phyloP scores from a whole-genome alignment of 2,329 filamentous ascomycete genomes.

The Cordyceps pruinosa region DNA sequence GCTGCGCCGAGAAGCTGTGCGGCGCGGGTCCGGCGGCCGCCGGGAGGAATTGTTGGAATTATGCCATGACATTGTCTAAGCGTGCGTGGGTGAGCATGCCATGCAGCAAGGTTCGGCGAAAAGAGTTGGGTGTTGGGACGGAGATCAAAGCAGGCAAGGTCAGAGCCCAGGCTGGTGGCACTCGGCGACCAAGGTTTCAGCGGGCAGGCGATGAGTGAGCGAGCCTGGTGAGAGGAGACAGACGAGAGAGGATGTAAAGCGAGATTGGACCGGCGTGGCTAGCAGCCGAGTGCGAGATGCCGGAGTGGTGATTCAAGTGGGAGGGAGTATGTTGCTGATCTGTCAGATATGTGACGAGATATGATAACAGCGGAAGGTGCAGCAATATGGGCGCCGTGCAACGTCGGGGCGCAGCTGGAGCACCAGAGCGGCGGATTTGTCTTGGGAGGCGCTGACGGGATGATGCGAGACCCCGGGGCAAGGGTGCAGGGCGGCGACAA shows the following conservation, averaged over 20 bases:
- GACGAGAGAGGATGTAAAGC: not conserved
- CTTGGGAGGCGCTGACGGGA: not conserved
- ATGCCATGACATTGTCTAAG: constrained; percentile 5
- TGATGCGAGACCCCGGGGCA: not conserved
- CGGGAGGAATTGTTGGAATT: constrained; percentile 1
- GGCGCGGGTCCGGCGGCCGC: not conserved
- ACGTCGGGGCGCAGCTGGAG: not conserved
- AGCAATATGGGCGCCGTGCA: not conserved
- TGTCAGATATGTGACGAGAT: not conserved
- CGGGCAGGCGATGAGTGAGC: not conserved
- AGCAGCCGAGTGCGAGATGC: not conserved
- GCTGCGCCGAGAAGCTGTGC: not conserved
- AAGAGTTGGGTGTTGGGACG: not conserved
- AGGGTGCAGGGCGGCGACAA: not conserved
- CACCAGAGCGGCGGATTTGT: not conserved
- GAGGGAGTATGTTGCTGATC: not conserved
- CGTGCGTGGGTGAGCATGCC: not conserved
- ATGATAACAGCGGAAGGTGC: not conserved
- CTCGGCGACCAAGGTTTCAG: not conserved
- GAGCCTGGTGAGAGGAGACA: not conserved
- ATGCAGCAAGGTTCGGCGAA: not conserved
- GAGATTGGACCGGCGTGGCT: not conserved
- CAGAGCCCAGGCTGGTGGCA: not conserved
- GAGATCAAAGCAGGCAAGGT: not conserved
- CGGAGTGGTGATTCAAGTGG: not conserved